Conservation (phyloP, 495 filamentous ascomycete genomes). For the Lasiosphaeriaceae sp. region DNA sequence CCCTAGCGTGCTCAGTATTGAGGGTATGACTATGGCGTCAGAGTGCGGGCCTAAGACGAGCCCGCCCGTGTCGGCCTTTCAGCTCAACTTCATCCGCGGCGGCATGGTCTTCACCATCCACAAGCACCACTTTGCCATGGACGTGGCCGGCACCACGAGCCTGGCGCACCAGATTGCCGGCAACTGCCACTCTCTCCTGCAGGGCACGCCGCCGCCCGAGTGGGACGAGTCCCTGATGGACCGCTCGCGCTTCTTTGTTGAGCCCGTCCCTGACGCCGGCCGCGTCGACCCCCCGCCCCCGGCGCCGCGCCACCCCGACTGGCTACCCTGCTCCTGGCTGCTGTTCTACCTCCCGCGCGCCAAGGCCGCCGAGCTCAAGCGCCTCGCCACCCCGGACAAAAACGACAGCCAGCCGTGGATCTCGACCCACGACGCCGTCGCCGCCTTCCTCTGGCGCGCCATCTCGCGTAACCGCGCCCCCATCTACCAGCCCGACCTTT, state of each 20-base stretch:
- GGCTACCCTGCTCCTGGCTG: conserved; percentile 21
- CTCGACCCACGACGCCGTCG: conserved; percentile 40
- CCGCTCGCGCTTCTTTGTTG: neutral
- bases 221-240: conserved; percentile 30
- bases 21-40: conserved; percentile 41
- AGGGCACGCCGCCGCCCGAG: conserved; percentile 16
- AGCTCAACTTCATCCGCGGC: conserved; percentile 41
- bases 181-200: conserved; percentile 34
- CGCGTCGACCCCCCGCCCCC: neutral
- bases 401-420: conserved; percentile 29
- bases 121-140: conserved; percentile 41
- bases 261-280: neutral
- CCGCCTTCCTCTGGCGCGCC: conserved; percentile 34
- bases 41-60: conserved; percentile 34
- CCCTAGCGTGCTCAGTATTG: conserved; percentile 28
- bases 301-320: conserved; percentile 23
- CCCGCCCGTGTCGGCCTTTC: conserved; percentile 36
- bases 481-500: conserved; percentile 27
- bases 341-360: conserved; percentile 41
- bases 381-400: neutral
- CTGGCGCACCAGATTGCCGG: conserved; percentile 40
- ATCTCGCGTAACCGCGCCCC: conserved; percentile 28
- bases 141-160: conserved; percentile 39
- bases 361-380: conserved; percentile 38
- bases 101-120: conserved; percentile 42